A percentile compares a stretch with the other conserved stretches of the same genome.
Evolutionary conservation across 2,329 filamentous ascomycete genomes (phyloP).

Genomic region (Alternaria sp.): DNA sequence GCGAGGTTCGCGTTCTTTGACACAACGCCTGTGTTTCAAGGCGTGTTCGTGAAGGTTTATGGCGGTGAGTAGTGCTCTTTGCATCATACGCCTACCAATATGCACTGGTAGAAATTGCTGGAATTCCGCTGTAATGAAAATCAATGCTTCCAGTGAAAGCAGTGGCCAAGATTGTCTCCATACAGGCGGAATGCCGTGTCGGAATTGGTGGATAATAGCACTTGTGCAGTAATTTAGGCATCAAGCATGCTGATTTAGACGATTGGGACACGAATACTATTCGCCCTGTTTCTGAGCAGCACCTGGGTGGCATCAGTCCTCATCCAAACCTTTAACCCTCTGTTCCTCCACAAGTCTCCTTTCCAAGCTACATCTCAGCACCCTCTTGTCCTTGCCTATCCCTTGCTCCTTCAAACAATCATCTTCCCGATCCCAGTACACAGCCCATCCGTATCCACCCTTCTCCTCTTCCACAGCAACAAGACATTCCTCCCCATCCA

Average conservation of each 20-base stretch:
- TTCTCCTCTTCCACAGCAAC: slow-evolving; percentile 62
- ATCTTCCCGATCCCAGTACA: slow-evolving; percentile 59
- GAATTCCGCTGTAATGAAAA: too few relatives aligned
- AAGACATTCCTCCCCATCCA: slow-evolving; percentile 63
- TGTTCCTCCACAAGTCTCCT: slow-evolving; percentile 44
- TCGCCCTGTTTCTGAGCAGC: neutral
- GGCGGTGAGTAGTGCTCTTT: too few relatives aligned
- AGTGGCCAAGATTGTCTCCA: neutral
- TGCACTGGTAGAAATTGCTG: too few relatives aligned
- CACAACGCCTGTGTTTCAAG: neutral
- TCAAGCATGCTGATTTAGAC: neutral
- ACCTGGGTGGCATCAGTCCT: slow-evolving; percentile 2
- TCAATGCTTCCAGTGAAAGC: too few relatives aligned
- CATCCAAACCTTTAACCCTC: slow-evolving; percentile 18
- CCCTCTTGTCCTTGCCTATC: slow-evolving; percentile 49
- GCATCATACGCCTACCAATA: too few relatives aligned
- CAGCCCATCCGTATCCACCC: slow-evolving; percentile 56
- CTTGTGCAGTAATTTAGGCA: too few relatives aligned
- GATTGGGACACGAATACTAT: neutral
- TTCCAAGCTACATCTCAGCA: slow-evolving; percentile 54
- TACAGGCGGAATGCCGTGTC: neutral
- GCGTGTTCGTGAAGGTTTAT: too few relatives aligned
- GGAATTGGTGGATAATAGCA: neutral
- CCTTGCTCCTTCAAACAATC: slow-evolving; percentile 50
- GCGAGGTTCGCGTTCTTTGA: slow-evolving; percentile 17